These are phyloP conservation scores for Luffa aegyptiaca DNA, from an alignment of 306 rosid species.

Conservation along the genomic window DNA sequence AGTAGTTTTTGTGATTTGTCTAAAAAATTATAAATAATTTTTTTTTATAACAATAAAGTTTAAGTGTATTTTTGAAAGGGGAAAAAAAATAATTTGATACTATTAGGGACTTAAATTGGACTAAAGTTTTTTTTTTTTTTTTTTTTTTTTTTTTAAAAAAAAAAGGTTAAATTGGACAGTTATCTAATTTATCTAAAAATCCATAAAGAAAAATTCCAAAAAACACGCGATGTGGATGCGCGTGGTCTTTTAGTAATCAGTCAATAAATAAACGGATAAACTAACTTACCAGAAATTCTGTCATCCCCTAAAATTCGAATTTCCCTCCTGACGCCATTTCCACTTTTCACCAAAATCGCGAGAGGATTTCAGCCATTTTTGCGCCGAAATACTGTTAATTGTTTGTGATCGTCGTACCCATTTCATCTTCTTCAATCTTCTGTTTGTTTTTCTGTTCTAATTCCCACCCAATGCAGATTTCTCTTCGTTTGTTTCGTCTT, in stretches of 20 bases:
- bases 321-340: neutral
- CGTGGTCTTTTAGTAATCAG: slow-evolving; percentile 4
- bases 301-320: neutral
- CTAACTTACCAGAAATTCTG: slow-evolving; percentile 8
- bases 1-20: too few relatives aligned
- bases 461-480: neutral
- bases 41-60: too few relatives aligned
- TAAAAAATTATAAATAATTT: too few relatives aligned
- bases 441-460: neutral
- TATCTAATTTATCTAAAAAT: neutral
- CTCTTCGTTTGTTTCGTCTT: neutral
- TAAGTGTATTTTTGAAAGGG: too few relatives aligned
- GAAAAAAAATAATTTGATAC: too few relatives aligned
- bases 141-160: too few relatives aligned
- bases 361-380: neutral
- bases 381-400: neutral
- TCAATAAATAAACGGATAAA: neutral
- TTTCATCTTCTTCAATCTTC: neutral
- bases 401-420: neutral
- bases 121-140: too few relatives aligned
- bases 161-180: neutral
- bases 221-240: neutral
- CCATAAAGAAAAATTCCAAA: neutral
- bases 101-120: too few relatives aligned
- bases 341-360: neutral